Evolutionary conservation across 106 monocot species (phyloP), one percentile per base, ranked within the genome.

Genomic region (Dendrobium huoshanense): DNA sequence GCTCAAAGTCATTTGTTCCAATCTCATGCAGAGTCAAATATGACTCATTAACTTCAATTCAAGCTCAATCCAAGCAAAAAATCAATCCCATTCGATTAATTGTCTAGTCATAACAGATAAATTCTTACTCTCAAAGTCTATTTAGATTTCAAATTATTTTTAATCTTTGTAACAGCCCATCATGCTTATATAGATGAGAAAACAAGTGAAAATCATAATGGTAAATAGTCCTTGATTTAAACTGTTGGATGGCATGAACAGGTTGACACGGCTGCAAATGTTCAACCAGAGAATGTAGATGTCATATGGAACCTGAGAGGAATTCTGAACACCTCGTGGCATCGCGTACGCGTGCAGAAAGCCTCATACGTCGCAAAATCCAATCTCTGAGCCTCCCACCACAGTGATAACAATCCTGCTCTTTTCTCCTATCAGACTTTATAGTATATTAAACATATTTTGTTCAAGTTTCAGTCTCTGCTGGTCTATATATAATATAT

Each of bases 321-420:
- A 33, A 90, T 94, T 78, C 82, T 94, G 15, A 94, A 94, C 86
- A 94, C 89, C 51, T 89, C 94, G 13, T 94, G 94, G 94, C 94
- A 94, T 81, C 89, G 88, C 10, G 79, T 94, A n/a, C 80, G 64
- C 16, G 84, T 89, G 20, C 56, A 33, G 49, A 88, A 82, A 24
- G 81, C 67, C 8, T 75, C 79, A 11, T 17, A 17, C 24, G 13
- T 85, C 15, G 70, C 70, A 31, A 78, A 76, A 25, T 92, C 92
- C 19, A 89, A 85, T 56, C 79, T 92, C 25, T 92, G 80, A 88
- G 48, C 2, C 11, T 48, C 11, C 11, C 48, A 11, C 48, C 20
- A 44, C 2, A 68, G 73, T 9, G 15, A 73, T 16, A 73, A 73
- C 68, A 11, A 29, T 11, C 25, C 68, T 22, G 24, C 15, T 31